Evolutionary conservation across 371 early-diverging fungal species (phyloP), one percentile per base, ranked within the genome.

Genomic region (Zancudomyces culisetae): DNA sequence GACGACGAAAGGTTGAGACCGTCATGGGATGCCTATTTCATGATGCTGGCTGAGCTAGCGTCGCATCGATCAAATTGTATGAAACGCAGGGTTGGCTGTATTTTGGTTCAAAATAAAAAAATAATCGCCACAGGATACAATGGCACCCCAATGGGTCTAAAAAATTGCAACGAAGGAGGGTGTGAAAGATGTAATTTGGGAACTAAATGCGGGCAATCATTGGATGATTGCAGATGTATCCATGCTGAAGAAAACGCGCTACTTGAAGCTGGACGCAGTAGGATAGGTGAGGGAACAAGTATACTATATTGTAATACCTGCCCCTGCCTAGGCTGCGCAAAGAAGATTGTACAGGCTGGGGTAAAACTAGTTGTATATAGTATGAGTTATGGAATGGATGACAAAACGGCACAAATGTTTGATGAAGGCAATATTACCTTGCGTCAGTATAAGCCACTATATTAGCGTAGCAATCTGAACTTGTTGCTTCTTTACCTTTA

Each of bases 231-330:
- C 60, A 60, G 94, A 29, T 98, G 99, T 66, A 75, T 98, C 67
- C 98, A 98, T 62, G 99, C 99, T 1, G 98, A 98, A 60, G 99
- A 98, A 71, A 98, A 96, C 66, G 98, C 97, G 3, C 61, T 96
- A 43, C 60, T 98, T 43, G 94, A 94, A 63, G 94, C 90, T 1
- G 96, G 98, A 3, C 66, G 89, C 29, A 86, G 83, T 22, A 70
- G 89, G 8, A 79, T 90, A 20, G 70, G 70, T 27, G 79, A 77
- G 2, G 64, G 61, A 4, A 75, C 72, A 18, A 72, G 80, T 21
- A 84, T 81, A 1, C 74, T 92, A 3, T 94, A 94, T 60, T 95
- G 91, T 66, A 97, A 88, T 59, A 95, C 92, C 0, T 84, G 83
- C 49, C 86, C 84, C 2, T 87, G 85, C 56, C 60, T 84, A 30